Conservation (phyloP, 2,329 filamentous ascomycete genomes). For the Peltaster fructicola region DNA sequence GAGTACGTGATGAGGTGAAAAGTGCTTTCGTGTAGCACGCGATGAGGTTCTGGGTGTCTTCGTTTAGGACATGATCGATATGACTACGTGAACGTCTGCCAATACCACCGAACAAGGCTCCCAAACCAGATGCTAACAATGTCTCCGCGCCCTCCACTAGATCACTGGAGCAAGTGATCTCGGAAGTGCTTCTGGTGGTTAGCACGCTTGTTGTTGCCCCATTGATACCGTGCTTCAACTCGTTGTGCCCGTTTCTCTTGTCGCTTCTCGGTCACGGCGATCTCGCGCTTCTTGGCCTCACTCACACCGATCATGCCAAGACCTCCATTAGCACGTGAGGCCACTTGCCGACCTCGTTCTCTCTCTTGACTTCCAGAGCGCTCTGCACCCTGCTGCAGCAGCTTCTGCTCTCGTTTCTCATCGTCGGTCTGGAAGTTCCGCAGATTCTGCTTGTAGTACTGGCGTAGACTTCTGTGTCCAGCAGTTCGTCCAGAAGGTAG, state of each 20-base stretch:
- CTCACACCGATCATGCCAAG: constrained; percentile 61
- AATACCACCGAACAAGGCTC: too few relatives aligned
- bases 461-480: constrained; percentile 72
- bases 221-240: constrained; percentile 38
- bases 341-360: constrained; percentile 22
- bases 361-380: constrained; percentile 8
- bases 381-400: constrained; percentile 33
- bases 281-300: constrained; percentile 55
- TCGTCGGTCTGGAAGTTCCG: constrained; percentile 63
- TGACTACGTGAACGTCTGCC: too few relatives aligned
- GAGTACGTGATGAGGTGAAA: too few relatives aligned
- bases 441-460: constrained; percentile 86
- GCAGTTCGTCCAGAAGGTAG: constrained; percentile 78
- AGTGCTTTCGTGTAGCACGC: too few relatives aligned
- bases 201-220: constrained; percentile 50
- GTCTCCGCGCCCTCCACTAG: constrained; percentile 1
- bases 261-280: constrained; percentile 49
- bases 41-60: too few relatives aligned
- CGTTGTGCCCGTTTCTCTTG: constrained; percentile 45
- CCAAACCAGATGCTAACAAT: too few relatives aligned
- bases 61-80: too few relatives aligned
- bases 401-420: constrained; percentile 52
- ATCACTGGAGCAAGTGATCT: constrained; percentile 29
- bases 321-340: constrained; percentile 54
- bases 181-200: constrained; percentile 68